Conservation (phyloP, 2,329 filamentous ascomycete species). For the Epichloe gansuensis region DNA sequence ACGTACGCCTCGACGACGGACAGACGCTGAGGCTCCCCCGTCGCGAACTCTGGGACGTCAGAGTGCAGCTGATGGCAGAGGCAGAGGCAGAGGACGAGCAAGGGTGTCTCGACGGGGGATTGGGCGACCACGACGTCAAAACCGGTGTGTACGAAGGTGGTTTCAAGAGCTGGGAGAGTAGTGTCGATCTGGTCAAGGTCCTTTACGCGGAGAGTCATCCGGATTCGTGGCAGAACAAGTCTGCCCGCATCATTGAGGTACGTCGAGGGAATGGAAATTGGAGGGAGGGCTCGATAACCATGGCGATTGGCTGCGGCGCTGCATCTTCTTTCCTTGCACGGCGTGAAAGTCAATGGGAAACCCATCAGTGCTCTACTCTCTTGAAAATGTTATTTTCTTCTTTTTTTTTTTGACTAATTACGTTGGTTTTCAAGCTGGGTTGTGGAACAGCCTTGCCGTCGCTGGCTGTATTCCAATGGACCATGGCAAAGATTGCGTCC, state of each 20-base stretch:
- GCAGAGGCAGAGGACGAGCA: conserved; percentile 22
- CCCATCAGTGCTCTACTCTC: neutral
- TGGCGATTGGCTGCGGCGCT: too few relatives aligned
- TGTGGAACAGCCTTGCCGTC: conserved; percentile 68
- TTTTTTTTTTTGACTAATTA: conserved; percentile 7
- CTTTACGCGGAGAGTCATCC: conserved; percentile 31
- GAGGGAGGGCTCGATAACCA: neutral
- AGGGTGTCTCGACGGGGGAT: conserved; percentile 26
- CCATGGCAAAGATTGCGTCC: conserved; percentile 20
- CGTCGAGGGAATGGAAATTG: conserved; percentile 10
- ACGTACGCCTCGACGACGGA: conserved; percentile 44
- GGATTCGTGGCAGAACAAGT: conserved; percentile 17
- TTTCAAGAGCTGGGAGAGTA: conserved; percentile 86
- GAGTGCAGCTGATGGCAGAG: conserved; percentile 68
- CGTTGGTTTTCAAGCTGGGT: conserved; percentile 42
- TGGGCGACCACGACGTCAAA: conserved; percentile 61
- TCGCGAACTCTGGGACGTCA: conserved; percentile 69
- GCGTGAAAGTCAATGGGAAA: neutral
- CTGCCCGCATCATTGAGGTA: conserved; percentile 42
- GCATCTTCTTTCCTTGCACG: neutral
- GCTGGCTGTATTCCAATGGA: conserved; percentile 56
- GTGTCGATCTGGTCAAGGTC: conserved; percentile 65
- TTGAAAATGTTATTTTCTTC: neutral
- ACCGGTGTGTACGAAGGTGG: conserved; percentile 77
- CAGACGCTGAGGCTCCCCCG: conserved; percentile 47